Conservation (phyloP, 148 eudicot species). For the Rhododendron simsii region DNA sequence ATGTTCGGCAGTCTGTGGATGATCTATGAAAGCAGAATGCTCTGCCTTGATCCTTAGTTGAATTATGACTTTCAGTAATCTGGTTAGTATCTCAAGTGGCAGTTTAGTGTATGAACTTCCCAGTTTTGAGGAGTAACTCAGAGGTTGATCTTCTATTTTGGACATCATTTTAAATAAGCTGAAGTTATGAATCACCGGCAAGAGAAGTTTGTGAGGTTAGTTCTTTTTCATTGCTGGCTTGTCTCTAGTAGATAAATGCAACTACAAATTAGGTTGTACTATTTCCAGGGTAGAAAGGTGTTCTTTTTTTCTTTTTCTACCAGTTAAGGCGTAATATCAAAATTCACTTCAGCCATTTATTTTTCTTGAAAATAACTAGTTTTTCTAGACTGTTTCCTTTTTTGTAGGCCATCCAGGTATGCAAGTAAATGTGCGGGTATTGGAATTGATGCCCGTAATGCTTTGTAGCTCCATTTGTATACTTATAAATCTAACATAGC, state of each 20-base stretch:
- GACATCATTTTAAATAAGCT: neutral
- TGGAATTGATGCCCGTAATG: neutral
- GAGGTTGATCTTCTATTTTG: constrained; percentile 5
- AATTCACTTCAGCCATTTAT: neutral
- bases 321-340: neutral
- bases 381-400: neutral
- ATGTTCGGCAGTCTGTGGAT: neutral
- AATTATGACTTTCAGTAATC: neutral
- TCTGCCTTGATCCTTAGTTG: neutral
- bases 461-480: neutral
- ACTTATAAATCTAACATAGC: neutral
- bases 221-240: neutral
- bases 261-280: neutral
- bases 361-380: neutral
- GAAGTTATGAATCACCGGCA: constrained; percentile 30
- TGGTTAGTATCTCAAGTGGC: neutral
- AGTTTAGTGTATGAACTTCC: constrained; percentile 7
- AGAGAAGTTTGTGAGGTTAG: constrained; percentile 52
- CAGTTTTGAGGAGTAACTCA: neutral
- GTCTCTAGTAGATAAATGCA: neutral
- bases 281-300: neutral
- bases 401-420: neutral
- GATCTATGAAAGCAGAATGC: neutral
- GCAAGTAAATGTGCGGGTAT: neutral
- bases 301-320: neutral